phyloP scores from a whole-genome alignment of 352 stramenopile species.

The Blastocystis sp. region DNA sequence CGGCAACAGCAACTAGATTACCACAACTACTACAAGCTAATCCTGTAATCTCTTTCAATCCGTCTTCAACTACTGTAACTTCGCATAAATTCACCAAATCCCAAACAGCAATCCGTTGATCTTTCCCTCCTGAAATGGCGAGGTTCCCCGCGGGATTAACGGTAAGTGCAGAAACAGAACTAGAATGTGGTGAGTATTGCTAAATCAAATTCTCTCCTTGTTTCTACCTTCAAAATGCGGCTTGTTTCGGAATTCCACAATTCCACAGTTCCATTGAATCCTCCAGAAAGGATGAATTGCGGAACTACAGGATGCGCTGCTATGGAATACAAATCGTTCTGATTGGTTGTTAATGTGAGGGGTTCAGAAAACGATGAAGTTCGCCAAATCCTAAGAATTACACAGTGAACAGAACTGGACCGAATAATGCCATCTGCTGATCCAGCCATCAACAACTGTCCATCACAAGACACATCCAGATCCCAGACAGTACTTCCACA shows the following conservation, averaged over 20 bases:
- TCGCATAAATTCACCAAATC: conserved; percentile 16
- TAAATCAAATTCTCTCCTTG: not conserved
- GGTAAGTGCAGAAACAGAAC: not conserved
- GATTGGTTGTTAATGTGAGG: not conserved
- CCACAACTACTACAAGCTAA: conserved; percentile 17
- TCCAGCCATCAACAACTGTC: not conserved
- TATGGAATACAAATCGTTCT: conserved; percentile 24
- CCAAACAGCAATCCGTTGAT: not conserved
- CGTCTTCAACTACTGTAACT: not conserved
- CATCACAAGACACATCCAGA: not conserved
- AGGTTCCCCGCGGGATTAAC: conserved; percentile 50
- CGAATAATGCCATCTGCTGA: not conserved
- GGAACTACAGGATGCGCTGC: not conserved
- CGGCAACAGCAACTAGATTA: conserved; percentile 25
- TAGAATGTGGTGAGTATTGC: not conserved
- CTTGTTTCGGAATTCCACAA: not conserved
- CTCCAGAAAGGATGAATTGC: not conserved
- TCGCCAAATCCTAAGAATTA: not conserved
- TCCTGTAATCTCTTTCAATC: conserved; percentile 11
- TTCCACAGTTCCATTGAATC: conserved; percentile 15
- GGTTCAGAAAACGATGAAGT: not conserved
- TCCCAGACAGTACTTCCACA: not conserved
- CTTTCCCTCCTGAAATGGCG: not conserved
- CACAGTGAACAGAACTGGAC: not conserved
- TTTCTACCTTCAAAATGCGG: not conserved